Evolutionary conservation across 208 protist species (phyloP), one percentile per base, ranked within the genome.

Genomic region (Crithidia sp.): DNA sequence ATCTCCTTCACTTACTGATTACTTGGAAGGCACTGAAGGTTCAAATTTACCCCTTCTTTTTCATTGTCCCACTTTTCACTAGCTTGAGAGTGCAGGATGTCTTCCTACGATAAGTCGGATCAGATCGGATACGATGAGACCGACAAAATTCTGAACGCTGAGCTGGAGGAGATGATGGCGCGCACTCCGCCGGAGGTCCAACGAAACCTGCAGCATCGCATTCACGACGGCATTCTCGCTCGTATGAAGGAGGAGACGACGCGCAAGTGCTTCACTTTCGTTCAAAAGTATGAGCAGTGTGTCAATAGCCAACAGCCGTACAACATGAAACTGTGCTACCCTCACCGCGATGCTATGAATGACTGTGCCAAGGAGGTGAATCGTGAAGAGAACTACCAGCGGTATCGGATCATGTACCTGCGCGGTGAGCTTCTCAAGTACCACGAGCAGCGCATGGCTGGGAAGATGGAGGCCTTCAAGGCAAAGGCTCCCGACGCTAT

Each of bases 181-280:
- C 82, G 81, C 43, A 93, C 85, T 3, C 89, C 87, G 43, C 87
- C 79, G 57, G 70, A 95, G 44, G 77, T 93, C 39, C 76, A 86
- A 55, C 81, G 85, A 7, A 76, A 90, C 68, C 52, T 96, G 60
- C 85, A 94, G 67, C 92, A 96, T 50, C 89, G 92, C 52, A 77
- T 96, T 45, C 92, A 96, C 76, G 92, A 96, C 65, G 92, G 82
- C 37, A 95, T 96, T 69, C 66, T 96, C 39, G 81, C 87, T n/a
- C 85, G 89, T 14, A 89, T 96, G 87, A 96, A 96, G 66, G 92
- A 94, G 65, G 89, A 96, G 45, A 89, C 83, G 10, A 93, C 92
- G 16, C 81, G 85, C 14, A 90, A 88, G 64, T 96, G 92, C 67
- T 90, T 88, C 81, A 54, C 79, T 6, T 90, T 94, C 67, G 78